Evolutionary conservation across 169 alveolate species (phyloP).

Genomic region (Babesia ovis): DNA sequence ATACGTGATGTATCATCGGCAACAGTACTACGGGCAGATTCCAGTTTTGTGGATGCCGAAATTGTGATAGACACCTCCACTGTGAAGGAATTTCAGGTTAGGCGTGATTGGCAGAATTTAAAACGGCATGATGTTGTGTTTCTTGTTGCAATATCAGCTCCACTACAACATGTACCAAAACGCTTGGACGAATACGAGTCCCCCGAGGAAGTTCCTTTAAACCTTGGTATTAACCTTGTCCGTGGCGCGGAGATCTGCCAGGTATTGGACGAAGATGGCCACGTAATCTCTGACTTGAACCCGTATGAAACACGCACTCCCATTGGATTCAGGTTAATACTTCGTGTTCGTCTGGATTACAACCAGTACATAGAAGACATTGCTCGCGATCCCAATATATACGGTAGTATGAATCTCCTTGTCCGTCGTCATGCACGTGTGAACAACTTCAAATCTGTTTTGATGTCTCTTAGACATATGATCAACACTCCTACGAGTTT

Average conservation of each 20-base stretch:
- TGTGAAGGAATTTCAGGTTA: conserved; percentile 48
- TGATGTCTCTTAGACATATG: conserved; percentile 81
- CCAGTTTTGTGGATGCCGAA: conserved; percentile 39
- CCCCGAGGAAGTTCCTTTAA: conserved; percentile 49
- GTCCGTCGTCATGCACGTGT: conserved; percentile 86
- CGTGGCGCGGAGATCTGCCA: conserved; percentile 63
- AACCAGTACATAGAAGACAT: conserved; percentile 80
- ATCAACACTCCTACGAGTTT: conserved; percentile 75
- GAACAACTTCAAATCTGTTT: conserved; percentile 86
- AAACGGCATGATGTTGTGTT: conserved; percentile 52
- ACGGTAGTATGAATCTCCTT: conserved; percentile 81
- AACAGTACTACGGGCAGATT: conserved; percentile 17
- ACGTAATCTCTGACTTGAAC: conserved; percentile 66
- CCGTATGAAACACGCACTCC: conserved; percentile 67
- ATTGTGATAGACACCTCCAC: conserved; percentile 39
- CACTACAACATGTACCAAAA: conserved; percentile 20
- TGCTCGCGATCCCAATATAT: conserved; percentile 79
- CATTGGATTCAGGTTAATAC: conserved; percentile 69
- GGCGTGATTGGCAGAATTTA: conserved; percentile 62
- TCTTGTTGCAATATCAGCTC: conserved; percentile 46
- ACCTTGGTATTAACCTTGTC: conserved; percentile 48
- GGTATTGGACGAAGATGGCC: conserved; percentile 71
- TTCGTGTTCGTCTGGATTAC: conserved; percentile 80
- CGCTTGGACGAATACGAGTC: conserved; percentile 42
- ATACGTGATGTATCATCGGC: conserved; percentile 18